A percentile compares a stretch with the other conserved stretches of the same genome.
Conservation (phyloP, 257 asterid species). For the Phtheirospermum japonicum region DNA sequence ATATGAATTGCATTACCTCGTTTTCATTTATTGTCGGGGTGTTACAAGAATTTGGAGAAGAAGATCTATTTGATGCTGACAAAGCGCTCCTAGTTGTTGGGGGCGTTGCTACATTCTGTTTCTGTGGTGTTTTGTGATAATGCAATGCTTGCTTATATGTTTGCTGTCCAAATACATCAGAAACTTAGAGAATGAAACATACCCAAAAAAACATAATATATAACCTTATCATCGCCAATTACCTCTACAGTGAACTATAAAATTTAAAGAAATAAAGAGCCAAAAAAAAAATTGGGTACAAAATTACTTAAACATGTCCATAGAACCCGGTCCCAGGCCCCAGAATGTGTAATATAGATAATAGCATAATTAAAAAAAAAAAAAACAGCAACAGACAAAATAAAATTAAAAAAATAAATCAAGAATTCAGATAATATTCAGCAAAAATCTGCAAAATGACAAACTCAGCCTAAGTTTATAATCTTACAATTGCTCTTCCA, state of each 20-base stretch:
- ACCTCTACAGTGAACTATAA: conserved; percentile 9
- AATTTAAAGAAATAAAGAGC: conserved; percentile 5
- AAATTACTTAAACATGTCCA: neutral
- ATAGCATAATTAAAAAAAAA: too few relatives aligned
- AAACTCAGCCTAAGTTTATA: neutral
- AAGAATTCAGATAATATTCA: too few relatives aligned
- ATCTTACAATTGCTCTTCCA: conserved; percentile 84
- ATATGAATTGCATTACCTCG: conserved; percentile 54
- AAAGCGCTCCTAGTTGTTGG: conserved; percentile 56
- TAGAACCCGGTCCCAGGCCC: too few relatives aligned
- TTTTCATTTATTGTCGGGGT: conserved; percentile 68
- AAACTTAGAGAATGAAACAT: conserved; percentile 12
- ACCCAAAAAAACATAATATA: neutral
- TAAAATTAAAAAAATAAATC: too few relatives aligned
- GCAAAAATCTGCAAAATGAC: too few relatives aligned
- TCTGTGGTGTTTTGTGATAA: conserved; percentile 60
- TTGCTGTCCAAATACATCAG: conserved; percentile 47
- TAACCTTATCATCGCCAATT: conserved; percentile 11
- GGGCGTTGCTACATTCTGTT: conserved; percentile 52
- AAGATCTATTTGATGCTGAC: conserved; percentile 64
- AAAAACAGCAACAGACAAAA: too few relatives aligned
- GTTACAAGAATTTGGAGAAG: conserved; percentile 72
- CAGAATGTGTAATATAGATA: too few relatives aligned
- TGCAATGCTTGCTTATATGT: conserved; percentile 83
- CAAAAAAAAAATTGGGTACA: conserved; percentile 11